A percentile compares a stretch with the other conserved stretches of the same genome.
These are phyloP conservation scores for Peltaster fructicola DNA, from an alignment of 2,329 filamentous ascomycete genomes.

Conservation along the genomic window DNA sequence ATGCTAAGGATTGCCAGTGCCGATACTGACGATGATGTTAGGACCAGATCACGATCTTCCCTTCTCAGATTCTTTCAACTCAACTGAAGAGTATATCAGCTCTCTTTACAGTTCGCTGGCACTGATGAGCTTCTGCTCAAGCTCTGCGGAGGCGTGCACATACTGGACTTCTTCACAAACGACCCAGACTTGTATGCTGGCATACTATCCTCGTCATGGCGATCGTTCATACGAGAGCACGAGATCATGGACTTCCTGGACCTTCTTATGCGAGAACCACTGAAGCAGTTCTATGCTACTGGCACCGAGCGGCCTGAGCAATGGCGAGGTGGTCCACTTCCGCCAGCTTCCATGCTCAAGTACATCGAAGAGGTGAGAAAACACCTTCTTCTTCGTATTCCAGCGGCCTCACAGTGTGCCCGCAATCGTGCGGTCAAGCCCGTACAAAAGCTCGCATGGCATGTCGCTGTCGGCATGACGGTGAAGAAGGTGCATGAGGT, in stretches of 20 bases:
- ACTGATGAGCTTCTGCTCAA: slow-evolving; percentile 63
- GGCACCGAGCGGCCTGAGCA: slow-evolving; percentile 1
- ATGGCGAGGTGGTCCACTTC: slow-evolving; percentile 31
- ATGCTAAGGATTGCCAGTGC: no score
- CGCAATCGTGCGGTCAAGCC: slow-evolving; percentile 16
- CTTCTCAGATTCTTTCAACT: slow-evolving; percentile 49
- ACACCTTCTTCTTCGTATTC: slow-evolving; percentile 44
- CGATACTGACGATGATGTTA: no score
- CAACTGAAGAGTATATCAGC: slow-evolving; percentile 59
- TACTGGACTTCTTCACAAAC: slow-evolving; percentile 85
- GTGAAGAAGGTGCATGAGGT: slow-evolving; percentile 94
- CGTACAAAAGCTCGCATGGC: slow-evolving; percentile 43
- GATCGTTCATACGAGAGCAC: slow-evolving; percentile 52
- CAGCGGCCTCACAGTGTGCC: slow-evolving; percentile 20
- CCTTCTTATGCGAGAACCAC: slow-evolving; percentile 61
- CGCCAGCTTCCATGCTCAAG: slow-evolving; percentile 42
- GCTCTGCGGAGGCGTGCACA: slow-evolving; percentile 91
- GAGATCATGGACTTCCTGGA: slow-evolving; percentile 63
- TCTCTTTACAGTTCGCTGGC: slow-evolving; percentile 61
- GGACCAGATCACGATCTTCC: slow-evolving; percentile 42
- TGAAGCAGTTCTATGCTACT: slow-evolving; percentile 28
- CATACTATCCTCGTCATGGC: slow-evolving; percentile 66
- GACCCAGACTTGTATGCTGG: slow-evolving; percentile 66
- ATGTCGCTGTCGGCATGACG: slow-evolving; percentile 80
- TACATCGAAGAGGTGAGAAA: slow-evolving; percentile 55